Evolutionary conservation across 192 early-diverging fungal genomes (phyloP), one percentile per base, ranked within the genome.

Genomic region (Coemansia sp.): DNA sequence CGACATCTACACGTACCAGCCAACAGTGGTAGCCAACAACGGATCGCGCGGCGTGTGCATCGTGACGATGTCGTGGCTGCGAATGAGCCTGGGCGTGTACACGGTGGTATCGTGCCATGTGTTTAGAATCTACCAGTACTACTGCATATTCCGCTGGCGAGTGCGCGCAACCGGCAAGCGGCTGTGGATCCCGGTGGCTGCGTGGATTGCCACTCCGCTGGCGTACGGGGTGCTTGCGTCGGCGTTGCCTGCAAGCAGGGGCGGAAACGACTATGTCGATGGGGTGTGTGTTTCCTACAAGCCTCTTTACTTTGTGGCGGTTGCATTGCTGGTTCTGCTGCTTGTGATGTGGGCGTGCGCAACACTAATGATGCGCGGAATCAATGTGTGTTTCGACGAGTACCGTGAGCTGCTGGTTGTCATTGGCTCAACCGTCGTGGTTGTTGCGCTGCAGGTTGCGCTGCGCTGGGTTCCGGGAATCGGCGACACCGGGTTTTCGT

Each of bases 1-100:
- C 63, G 78, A 80, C 63, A 74, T 80, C 10, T 80, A 56, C 57
- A 68, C 67, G 39, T 72, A 80, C 60, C 72, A 72, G 54, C 78
- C 78, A 1, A 62, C 73, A 7, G 58, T 73, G 13, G 73, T 72
- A 0, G 37, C 39, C 9, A 11, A 47, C 15, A n/a, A 15, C 7
- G 61, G 67, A 16, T 72, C 78, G 15, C 73, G 73, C 11, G 11
- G 66, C 12, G 66, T 64, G 2, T 80, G 78, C 21, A 74, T 80
- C 40, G 43, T 67, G 6, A 67, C 78, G 11, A 72, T 72, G 72
- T 74, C 78, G 15, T 80, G 78, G 78, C 65, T 80, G 54, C 78
- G 78, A 5, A 72, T 80, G 67, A 66, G 65, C 15, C 54, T 80
- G 16, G 78, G 78, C 32, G 43, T 75, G 4, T 80, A 63, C 58